Evolutionary conservation across 176 grass and related monocot genomes (phyloP).

Genomic region (Aegilops sharonensis): DNA sequence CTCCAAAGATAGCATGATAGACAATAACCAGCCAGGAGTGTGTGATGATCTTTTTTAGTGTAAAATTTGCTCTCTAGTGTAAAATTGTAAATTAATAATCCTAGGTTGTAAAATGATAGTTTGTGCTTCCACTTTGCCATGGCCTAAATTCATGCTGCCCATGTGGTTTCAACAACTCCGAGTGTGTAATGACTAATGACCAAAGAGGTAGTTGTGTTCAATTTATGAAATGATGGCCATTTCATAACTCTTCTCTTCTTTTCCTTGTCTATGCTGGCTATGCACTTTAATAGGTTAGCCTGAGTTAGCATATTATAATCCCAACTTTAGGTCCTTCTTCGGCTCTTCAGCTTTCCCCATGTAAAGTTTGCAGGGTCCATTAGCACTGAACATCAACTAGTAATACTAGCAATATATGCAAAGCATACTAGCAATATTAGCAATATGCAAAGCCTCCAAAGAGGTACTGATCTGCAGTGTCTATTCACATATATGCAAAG

Average conservation of each 20-base stretch:
- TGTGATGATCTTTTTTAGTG: not conserved
- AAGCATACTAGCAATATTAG: no score
- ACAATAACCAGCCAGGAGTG: not conserved
- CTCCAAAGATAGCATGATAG: not conserved
- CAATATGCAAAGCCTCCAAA: no score
- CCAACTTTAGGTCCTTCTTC: not conserved
- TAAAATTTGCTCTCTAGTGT: not conserved
- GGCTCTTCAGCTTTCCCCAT: no score
- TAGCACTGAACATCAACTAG: no score
- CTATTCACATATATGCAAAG: no score
- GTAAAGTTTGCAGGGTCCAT: no score
- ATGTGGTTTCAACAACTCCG: not conserved
- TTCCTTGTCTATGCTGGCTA: not conserved
- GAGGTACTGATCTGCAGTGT: no score
- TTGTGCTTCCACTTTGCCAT: not conserved
- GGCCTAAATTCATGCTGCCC: not conserved
- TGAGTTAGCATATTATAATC: not conserved
- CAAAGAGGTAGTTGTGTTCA: not conserved
- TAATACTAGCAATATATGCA: no score
- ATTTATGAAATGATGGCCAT: not conserved
- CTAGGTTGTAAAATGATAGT: not conserved
- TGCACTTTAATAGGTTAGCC: not conserved
- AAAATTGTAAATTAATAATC: not conserved
- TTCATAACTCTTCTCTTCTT: not conserved
- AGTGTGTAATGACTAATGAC: not conserved